Percentiles rank a stretch among this genome's conserved stretches.
Conservation (phyloP, 768 basidiomycete genomes). For the Imleria badia region DNA sequence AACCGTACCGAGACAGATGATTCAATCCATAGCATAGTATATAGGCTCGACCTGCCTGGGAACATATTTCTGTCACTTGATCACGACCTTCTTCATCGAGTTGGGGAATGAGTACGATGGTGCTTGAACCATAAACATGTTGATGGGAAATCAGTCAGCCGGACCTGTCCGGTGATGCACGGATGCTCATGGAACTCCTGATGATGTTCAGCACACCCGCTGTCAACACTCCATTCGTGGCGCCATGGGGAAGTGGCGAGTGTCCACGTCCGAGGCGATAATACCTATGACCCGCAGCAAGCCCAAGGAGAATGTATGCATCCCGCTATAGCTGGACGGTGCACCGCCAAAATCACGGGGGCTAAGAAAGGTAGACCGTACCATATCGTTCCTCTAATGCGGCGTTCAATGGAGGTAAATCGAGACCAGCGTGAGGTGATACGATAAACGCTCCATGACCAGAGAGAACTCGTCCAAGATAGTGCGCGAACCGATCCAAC, state of each 20-base stretch:
- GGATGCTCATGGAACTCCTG: conserved; percentile 60
- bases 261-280: conserved; percentile 39
- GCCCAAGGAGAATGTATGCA: too few species aligned
- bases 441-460: conserved; percentile 36
- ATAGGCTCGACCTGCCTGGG: too few species aligned
- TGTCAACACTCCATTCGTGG: conserved; percentile 37
- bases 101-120: too few species aligned
- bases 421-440: conserved; percentile 49
- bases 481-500: conserved; percentile 35
- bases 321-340: conserved; percentile 50
- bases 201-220: conserved; percentile 69
- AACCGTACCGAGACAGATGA: too few species aligned
- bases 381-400: conserved; percentile 39
- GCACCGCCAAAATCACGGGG: conserved; percentile 38
- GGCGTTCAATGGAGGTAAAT: conserved; percentile 58
- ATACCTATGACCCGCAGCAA: conserved; percentile 36
- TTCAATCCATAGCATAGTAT: too few species aligned
- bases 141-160: too few species aligned
- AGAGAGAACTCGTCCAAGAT: conserved; percentile 35
- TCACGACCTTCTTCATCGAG: too few species aligned
- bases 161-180: too few species aligned
- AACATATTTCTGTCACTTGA: too few species aligned
- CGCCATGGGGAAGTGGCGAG: conserved; percentile 34
- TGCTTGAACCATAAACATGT: too few species aligned
- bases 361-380: conserved; percentile 35